Conservation (phyloP, 305 asterid genomes). For the Fraxinus sp. region DNA sequence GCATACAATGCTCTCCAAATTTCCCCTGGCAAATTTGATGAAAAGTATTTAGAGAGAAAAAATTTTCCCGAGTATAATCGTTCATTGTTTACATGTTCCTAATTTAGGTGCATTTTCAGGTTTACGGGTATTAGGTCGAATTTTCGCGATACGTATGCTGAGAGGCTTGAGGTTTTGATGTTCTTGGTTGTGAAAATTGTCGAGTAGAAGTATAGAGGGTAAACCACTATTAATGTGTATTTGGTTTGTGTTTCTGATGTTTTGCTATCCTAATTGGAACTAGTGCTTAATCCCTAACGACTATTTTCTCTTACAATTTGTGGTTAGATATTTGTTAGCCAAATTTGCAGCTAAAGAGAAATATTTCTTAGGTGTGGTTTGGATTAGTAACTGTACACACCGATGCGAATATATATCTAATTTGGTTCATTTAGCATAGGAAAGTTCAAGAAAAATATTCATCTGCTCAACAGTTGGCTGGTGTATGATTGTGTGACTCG, state of each 20-base stretch:
- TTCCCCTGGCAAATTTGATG: conserved; percentile 82
- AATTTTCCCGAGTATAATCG: neutral
- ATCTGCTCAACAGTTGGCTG: neutral
- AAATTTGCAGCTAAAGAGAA: neutral
- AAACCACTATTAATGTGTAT: neutral
- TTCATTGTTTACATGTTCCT: neutral
- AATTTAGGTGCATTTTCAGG: neutral
- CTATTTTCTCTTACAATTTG: neutral
- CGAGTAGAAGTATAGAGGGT: neutral
- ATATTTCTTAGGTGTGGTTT: neutral
- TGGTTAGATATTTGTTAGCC: neutral
- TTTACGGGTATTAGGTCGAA: neutral
- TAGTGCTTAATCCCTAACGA: neutral
- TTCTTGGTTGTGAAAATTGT: neutral
- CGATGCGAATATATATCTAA: neutral
- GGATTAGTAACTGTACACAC: neutral
- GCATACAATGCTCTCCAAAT: conserved; percentile 85
- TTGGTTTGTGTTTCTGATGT: neutral
- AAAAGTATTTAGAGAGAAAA: conserved; percentile 71
- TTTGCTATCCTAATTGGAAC: neutral
- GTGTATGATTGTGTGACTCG: neutral
- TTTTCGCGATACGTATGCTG: neutral
- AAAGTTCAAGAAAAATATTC: neutral
- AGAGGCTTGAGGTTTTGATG: too few relatives aligned
- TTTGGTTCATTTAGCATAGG: neutral